Conservation (phyloP, 805 yeast species). For the Zygoascus bituminiphila region DNA sequence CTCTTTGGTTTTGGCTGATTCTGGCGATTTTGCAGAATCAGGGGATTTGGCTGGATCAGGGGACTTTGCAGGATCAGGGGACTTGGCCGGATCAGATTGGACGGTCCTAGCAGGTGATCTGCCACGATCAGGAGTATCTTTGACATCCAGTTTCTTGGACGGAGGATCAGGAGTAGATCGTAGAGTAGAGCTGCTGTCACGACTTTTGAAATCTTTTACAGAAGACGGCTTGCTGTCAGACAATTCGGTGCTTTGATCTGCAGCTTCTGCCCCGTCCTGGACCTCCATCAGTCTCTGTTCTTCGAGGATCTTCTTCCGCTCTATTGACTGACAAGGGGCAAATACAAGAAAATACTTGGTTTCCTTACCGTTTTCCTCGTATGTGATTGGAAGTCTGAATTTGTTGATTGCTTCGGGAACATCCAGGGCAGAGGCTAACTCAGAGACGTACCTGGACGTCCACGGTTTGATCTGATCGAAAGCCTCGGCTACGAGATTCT, state of each 20-base stretch:
- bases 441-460: conserved; percentile 20
- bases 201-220: conserved; percentile 2
- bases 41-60: neutral
- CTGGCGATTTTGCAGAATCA: neutral
- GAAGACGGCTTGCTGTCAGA: neutral
- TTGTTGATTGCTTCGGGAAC: conserved; percentile 23
- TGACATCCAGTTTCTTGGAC: neutral
- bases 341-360: conserved; percentile 20
- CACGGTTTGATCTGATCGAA: conserved; percentile 21
- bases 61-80: neutral
- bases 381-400: conserved; percentile 17
- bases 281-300: neutral
- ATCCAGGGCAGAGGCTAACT: conserved; percentile 19
- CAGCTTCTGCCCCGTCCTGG: neutral
- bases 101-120: neutral
- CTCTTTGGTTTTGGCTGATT: neutral
- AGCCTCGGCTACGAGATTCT: conserved; percentile 18
- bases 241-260: neutral
- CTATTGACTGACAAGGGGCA: conserved; percentile 20
- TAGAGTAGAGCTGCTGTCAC: neutral
- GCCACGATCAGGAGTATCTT: neutral
- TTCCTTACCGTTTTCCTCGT: conserved; percentile 9
- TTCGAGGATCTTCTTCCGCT: conserved; percentile 12
- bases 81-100: neutral
- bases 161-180: neutral